Base-by-base conservation (phyloP, 2,329 filamentous ascomycete genomes). In the Hortaea werneckii region DNA sequence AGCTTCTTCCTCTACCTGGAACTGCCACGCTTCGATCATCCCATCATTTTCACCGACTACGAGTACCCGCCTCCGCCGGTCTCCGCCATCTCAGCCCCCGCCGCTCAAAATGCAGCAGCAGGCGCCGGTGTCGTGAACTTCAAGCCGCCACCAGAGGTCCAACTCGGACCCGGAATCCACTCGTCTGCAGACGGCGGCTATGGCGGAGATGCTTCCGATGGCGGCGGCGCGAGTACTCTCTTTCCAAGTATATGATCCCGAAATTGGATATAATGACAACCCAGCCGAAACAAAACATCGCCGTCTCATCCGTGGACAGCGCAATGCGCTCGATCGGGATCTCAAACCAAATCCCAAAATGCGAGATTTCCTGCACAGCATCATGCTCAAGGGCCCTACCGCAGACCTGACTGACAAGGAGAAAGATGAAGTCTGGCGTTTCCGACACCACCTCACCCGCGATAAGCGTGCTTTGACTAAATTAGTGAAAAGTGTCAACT, bases 401-500 rank as follows among this genome's bases (percentile, higher is more conserved):
- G 88, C 95, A 51, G 78, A 85, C 41, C 73, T 98, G 26, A 87
- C 81, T 1, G 79, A 87, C 0, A 89, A 95, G 62, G 92, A 98
- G 65, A 94, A 94, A 61, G 92, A 98, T 65, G 75, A 95, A 43
- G 80, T 98, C 13, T 98, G 94, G 94, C 92, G 94, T 58, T 98
- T 96, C 69, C 78, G 92, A 48, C 94, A 96, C 65, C 90, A 95
- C 64, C 68, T 98, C 20, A 92, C 89, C 1, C 78, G 88, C 47
- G 89, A 98, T 63, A 98, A 98, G 56, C 63, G 69, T 45, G 72
- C 90, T 2, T 73, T 96, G 47, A 98, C 90, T 30, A 98, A 98
- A 59, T 94, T 98, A 56, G 87, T 96, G 63, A 98, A 96, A 65
- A 95, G 90, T 0, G 90, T 95, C 35, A 89, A 94, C 54, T 98